Evolutionary conservation across 768 basidiomycete species (phyloP).

Genomic region (Auriscalpium microsporum): DNA sequence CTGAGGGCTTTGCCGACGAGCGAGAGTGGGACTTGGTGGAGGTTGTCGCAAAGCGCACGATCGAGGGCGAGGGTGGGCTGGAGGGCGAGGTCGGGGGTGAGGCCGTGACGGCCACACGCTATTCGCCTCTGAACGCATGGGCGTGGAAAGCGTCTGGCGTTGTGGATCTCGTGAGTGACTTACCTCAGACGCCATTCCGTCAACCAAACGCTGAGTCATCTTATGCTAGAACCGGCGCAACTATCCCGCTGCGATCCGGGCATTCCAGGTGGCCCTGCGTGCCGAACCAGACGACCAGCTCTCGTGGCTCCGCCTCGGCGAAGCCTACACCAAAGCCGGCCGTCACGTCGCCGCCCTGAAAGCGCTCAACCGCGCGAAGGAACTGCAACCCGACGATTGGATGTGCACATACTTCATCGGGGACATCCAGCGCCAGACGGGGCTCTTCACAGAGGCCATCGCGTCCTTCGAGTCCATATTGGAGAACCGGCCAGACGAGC

Average conservation of each 20-base stretch:
- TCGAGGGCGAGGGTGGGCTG: constrained; percentile 87
- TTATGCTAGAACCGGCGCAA: constrained; percentile 51
- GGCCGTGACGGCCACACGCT: constrained; percentile 33
- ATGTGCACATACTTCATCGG: constrained; percentile 75
- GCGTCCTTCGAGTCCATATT: constrained; percentile 51
- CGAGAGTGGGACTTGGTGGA: constrained; percentile 95
- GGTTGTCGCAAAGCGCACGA: constrained; percentile 84
- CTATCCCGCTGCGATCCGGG: constrained; percentile 68
- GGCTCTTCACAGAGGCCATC: constrained; percentile 71
- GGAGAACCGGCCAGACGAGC: constrained; percentile 48
- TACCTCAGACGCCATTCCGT: neutral
- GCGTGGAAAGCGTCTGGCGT: constrained; percentile 96
- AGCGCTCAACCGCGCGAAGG: constrained; percentile 66
- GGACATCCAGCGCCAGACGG: constrained; percentile 73
- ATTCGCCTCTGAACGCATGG: constrained; percentile 81
- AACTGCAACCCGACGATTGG: constrained; percentile 76
- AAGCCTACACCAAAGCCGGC: constrained; percentile 84
- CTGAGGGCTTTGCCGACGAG: constrained; percentile 85
- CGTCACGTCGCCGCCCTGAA: constrained; percentile 86
- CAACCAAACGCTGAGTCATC: neutral
- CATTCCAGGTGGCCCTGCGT: constrained; percentile 79
- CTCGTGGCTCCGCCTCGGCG: constrained; percentile 88
- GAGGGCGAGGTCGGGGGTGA: constrained; percentile 22
- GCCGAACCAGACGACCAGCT: constrained; percentile 68
- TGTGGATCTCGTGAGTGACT: constrained; percentile 68